Percentiles rank a stretch among this genome's conserved stretches.
Evolutionary conservation across 495 filamentous ascomycete species (phyloP).

Genomic region (Neurospora sp.): DNA sequence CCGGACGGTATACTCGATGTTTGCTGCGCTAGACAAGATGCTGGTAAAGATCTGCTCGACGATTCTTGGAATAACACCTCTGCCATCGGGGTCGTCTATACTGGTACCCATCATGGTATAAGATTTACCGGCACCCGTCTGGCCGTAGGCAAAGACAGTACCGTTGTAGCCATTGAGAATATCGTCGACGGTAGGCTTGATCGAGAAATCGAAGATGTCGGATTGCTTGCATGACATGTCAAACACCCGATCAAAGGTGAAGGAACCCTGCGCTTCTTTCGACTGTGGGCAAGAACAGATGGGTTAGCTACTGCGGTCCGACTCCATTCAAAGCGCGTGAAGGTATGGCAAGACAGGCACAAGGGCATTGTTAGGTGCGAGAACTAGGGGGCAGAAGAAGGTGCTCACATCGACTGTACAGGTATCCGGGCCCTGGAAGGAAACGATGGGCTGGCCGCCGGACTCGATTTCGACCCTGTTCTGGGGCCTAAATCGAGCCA

Average conservation of each 20-base stretch:
- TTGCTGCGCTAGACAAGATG: conserved; percentile 80
- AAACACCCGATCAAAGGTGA: conserved; percentile 97
- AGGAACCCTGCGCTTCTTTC: conserved; percentile 68
- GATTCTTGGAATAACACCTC: conserved; percentile 93
- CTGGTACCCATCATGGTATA: conserved; percentile 99
- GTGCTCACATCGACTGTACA: conserved; percentile 70
- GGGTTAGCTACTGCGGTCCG: neutral
- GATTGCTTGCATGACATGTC: conserved; percentile 77
- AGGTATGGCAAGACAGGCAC: neutral
- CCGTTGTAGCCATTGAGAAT: conserved; percentile 99
- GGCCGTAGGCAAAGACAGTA: conserved; percentile 97
- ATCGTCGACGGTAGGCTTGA: conserved; percentile 90
- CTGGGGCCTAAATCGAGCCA: conserved; percentile 94
- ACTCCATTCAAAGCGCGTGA: neutral
- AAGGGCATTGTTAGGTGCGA: neutral
- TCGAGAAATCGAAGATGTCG: conserved; percentile 96
- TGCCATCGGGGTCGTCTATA: conserved; percentile 81
- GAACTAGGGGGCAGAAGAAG: neutral
- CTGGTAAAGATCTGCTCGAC: conserved; percentile 96
- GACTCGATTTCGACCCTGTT: conserved; percentile 85
- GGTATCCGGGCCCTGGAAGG: conserved; percentile 81
- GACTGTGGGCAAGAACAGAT: conserved; percentile 43
- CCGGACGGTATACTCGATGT: conserved; percentile 94
- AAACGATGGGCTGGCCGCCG: conserved; percentile 84
- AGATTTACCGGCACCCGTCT: conserved; percentile 97